Evolutionary conservation across 768 basidiomycete species (phyloP).

Genomic region (Russula earlei): DNA sequence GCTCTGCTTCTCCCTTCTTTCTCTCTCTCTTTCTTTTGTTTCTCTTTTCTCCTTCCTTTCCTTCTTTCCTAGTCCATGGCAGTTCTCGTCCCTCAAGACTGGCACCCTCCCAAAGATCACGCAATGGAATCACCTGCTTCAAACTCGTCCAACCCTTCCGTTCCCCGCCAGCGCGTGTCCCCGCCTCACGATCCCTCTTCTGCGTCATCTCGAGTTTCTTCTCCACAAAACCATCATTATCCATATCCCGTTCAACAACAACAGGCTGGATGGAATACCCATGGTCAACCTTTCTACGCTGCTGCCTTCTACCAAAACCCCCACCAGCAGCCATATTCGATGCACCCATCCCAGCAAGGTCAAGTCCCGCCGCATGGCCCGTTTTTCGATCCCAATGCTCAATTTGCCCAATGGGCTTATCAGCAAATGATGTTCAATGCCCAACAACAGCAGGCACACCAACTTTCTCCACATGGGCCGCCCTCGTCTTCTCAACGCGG

Average conservation of each 20-base stretch:
- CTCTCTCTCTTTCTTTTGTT: background rate
- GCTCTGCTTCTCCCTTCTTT: background rate
- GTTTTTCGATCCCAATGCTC: slow-evolving; percentile 73
- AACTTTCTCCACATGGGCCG: slow-evolving; percentile 17
- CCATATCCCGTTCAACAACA: slow-evolving; percentile 67
- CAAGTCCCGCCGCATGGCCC: slow-evolving; percentile 42
- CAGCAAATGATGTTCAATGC: slow-evolving; percentile 83
- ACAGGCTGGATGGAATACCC: slow-evolving; percentile 61
- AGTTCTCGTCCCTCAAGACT: slow-evolving; percentile 69
- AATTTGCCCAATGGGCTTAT: slow-evolving; percentile 81
- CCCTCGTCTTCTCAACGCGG: slow-evolving; percentile 34
- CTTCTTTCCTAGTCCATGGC: slow-evolving; percentile 46
- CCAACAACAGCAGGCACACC: slow-evolving; percentile 25
- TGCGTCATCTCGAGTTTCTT: slow-evolving; percentile 25
- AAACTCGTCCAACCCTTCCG: slow-evolving; percentile 29
- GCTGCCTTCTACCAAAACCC: slow-evolving; percentile 61
- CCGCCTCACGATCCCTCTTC: slow-evolving; percentile 45
- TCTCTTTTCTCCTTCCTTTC: background rate
- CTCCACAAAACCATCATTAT: slow-evolving; percentile 39
- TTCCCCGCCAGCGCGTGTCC: slow-evolving; percentile 50
- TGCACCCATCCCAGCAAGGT: slow-evolving; percentile 29
- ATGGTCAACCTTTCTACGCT: slow-evolving; percentile 67
- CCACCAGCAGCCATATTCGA: slow-evolving; percentile 49
- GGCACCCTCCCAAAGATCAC: slow-evolving; percentile 57
- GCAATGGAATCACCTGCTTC: slow-evolving; percentile 45